Evolutionary conservation across 768 basidiomycete species (phyloP).

Genomic region (Multifurca ochricompacta): DNA sequence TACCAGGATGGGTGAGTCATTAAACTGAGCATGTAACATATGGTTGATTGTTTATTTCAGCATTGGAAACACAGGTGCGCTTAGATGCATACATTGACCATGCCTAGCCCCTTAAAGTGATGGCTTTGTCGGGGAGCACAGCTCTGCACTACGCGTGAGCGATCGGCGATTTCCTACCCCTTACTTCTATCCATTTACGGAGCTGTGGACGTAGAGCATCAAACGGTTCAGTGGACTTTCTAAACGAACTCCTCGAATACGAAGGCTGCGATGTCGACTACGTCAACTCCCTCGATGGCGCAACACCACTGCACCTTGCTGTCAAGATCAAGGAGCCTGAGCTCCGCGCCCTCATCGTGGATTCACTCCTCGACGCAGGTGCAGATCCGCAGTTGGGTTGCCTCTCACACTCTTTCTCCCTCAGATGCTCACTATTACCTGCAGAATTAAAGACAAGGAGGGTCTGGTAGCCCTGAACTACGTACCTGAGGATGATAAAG

Average conservation of each 20-base stretch:
- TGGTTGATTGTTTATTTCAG: conserved; percentile 21
- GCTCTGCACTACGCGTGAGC: conserved; percentile 70
- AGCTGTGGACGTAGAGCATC: conserved; percentile 34
- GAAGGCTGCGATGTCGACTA: conserved; percentile 80
- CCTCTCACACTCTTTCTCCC: background rate
- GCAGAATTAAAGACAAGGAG: conserved; percentile 66
- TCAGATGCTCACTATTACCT: background rate
- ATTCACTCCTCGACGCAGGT: conserved; percentile 70
- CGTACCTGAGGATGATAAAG: conserved; percentile 45
- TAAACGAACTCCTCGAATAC: conserved; percentile 65
- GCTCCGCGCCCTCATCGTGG: conserved; percentile 45
- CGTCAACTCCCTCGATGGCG: conserved; percentile 56
- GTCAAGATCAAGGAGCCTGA: conserved; percentile 48
- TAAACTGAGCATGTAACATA: background rate
- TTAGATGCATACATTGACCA: background rate
- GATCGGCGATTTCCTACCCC: conserved; percentile 5
- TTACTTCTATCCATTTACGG: background rate
- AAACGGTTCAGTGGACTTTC: conserved; percentile 50
- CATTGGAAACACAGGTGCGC: conserved; percentile 74
- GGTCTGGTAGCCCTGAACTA: conserved; percentile 50
- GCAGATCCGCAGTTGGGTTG: conserved; percentile 55
- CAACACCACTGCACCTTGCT: conserved; percentile 77
- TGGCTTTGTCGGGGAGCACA: conserved; percentile 22
- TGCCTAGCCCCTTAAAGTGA: background rate
- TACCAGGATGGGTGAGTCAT: conserved; percentile 63